Evolutionary conservation across 2,329 filamentous ascomycete species (phyloP), one percentile per base, ranked within the genome.

Genomic region (Celoporthe dispersa): DNA sequence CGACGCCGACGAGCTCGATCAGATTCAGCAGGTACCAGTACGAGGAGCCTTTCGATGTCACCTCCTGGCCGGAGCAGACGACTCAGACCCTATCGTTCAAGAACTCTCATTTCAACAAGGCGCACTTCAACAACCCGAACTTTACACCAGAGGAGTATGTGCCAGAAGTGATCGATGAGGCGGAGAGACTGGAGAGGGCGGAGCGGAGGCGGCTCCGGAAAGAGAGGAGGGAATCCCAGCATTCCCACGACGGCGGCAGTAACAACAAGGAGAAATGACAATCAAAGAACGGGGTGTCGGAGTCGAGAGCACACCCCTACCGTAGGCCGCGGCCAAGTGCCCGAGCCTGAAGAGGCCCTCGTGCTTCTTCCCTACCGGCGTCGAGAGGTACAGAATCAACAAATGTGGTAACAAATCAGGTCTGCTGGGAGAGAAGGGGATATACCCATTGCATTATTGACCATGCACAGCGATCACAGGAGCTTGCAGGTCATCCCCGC

Each of bases 41-140:
- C 69, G 62, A 78, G 28, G 74, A 75, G 53, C 74, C 74, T 2
- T 72, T 75, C 64, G 76, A 68, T 16, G 14, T 55, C 81, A 78
- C 69, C 78, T 76, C 60, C 76, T 77, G 77, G 63, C 77, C 76
- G 55, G 85, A 86, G 69, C 83, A 84, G n/a, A 79, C 81, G 4
- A 84, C 85, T 66, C 83, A 83, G 67, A 90, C 87, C 2, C 85
- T 82, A 65, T 88, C 86, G 1, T 91, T 91, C 75, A 89, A 89
- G 75, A 90, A 91, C 73, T 89, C 86, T 66, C 87, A 91, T 68
- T 90, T 88, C 79, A 91, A 91, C 74, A 85, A 85, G 62, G 89
- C 89, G 0, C 90, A 92, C 76, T 91, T 88, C 74, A 88, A 88
- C 71, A 92, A 91, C 73, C 87, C 88, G 55, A 84, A 87, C 73